Evolutionary conservation across 352 stramenopile species (phyloP), one percentile per base, ranked within the genome.

Genomic region (Globisporangium splendens): DNA sequence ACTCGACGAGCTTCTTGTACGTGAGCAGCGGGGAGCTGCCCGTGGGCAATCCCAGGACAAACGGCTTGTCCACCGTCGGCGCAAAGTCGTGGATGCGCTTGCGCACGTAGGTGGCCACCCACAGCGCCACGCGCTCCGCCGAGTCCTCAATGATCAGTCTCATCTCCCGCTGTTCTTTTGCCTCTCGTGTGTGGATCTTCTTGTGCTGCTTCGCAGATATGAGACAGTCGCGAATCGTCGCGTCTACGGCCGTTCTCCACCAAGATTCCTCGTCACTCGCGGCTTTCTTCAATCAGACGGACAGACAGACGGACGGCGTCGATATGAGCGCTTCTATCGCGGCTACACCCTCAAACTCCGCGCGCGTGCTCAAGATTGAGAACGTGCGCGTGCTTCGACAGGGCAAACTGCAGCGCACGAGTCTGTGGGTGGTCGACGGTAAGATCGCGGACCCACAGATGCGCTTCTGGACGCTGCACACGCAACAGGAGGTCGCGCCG

Each of bases 11-110:
- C 63, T 86, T 77, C 54, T 73, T 66, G 75, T 96, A 96, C 38
- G 84, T 88, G 44, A 75, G 61, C 56, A 96, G 62, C 50, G 88
- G 88, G n/a, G 88, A 94, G 69, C 78, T 91, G 51, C 88, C 88
- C 11, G 88, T 96, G 28, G 88, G 87, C 35, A 96, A 72, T 3
- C 88, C 88, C 22, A 96, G 75, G 50, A 96, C 88, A 64, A 96
- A 96, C 47, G 87, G 86, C 41, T 62, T 62, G 28, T 82, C 74
- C 14, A 68, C 68, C 41, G 83, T 91, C n/a, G 87, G 87, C 43
- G 62, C 57, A 62, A 94, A 96, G 50, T 87, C 70, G 54, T 70
- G 75, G 63, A 96, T 96, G 51, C 86, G 76, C 68, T 91, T 77
- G 51, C 73, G 66, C 51, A 96, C 72, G 61, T 96, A 95, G 33